Conservation (phyloP, 106 monocot species). For the Hemerocallis citrina region DNA sequence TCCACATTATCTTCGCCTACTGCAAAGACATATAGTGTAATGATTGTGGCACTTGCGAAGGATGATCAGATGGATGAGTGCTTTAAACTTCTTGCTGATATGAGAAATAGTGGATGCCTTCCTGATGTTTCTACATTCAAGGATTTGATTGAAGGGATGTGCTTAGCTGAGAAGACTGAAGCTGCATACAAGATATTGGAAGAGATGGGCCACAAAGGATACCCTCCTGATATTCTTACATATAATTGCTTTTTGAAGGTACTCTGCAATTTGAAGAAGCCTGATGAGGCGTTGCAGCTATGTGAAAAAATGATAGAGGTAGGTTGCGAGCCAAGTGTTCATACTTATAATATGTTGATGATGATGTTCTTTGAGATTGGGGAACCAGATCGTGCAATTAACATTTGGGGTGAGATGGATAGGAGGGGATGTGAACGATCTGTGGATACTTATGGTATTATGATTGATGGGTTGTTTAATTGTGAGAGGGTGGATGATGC, state of each 20-base stretch:
- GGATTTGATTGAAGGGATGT: slow-evolving; percentile 94
- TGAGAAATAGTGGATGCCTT: slow-evolving; percentile 70
- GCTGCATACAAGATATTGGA: slow-evolving; percentile 76
- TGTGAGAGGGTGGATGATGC: slow-evolving; percentile 62
- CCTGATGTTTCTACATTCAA: slow-evolving; percentile 93
- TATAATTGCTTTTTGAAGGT: slow-evolving; percentile 92
- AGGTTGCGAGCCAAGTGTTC: slow-evolving; percentile 88
- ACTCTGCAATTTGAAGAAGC: slow-evolving; percentile 60
- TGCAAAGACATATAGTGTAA: slow-evolving; percentile 71
- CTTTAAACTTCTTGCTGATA: slow-evolving; percentile 71
- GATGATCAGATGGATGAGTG: slow-evolving; percentile 59
- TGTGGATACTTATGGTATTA: slow-evolving; percentile 62
- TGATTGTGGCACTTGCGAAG: slow-evolving; percentile 85
- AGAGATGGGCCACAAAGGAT: slow-evolving; percentile 78
- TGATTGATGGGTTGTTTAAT: slow-evolving; percentile 77
- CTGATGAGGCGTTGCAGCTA: slow-evolving; percentile 55
- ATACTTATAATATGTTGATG: slow-evolving; percentile 89
- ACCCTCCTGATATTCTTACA: slow-evolving; percentile 82
- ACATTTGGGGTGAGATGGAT: slow-evolving; percentile 84
- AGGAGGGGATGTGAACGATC: slow-evolving; percentile 36
- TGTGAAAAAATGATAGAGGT: slow-evolving; percentile 72
- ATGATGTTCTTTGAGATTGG: slow-evolving; percentile 70
- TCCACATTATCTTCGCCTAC: slow-evolving; percentile 84
- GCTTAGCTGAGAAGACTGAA: slow-evolving; percentile 52
- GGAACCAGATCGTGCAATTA: slow-evolving; percentile 52